Percentiles rank a stretch among this genome's conserved stretches.
These are phyloP conservation scores for Stramenopiles sp. DNA, from an alignment of 352 stramenopile genomes.

Conservation along the genomic window DNA sequence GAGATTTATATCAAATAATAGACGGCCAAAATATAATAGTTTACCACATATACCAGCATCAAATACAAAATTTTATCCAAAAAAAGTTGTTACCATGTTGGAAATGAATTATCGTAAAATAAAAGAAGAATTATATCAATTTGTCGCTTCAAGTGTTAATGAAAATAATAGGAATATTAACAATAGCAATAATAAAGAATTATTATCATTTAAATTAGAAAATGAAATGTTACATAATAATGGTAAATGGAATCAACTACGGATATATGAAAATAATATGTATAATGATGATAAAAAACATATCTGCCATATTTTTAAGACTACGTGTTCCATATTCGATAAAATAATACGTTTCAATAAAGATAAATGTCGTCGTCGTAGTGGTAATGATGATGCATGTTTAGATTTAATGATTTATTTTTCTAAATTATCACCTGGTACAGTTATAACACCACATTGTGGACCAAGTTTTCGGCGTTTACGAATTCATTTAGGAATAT, in stretches of 20 bases:
- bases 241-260: not conserved
- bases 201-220: not conserved
- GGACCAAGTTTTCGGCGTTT: not conserved
- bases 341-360: not conserved
- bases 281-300: not conserved
- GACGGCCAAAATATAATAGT: not conserved
- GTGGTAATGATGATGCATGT: not conserved
- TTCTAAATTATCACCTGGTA: not conserved
- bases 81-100: not conserved
- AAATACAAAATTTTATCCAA: not conserved
- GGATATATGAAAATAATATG: not conserved
- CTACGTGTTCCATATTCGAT: not conserved
- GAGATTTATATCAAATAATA: not conserved
- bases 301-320: not conserved
- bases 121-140: not conserved
- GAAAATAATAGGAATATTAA: not conserved
- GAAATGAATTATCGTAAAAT: not conserved
- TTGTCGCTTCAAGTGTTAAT: not conserved
- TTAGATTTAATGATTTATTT: not conserved
- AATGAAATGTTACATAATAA: not conserved
- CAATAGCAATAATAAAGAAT: too few relatives aligned
- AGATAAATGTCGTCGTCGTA: not conserved
- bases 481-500: not conserved
- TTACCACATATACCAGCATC: not conserved
- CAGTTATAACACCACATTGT: not conserved